Conservation (phyloP, 192 early-diverging fungal genomes). For the Coemansia sp. region DNA sequence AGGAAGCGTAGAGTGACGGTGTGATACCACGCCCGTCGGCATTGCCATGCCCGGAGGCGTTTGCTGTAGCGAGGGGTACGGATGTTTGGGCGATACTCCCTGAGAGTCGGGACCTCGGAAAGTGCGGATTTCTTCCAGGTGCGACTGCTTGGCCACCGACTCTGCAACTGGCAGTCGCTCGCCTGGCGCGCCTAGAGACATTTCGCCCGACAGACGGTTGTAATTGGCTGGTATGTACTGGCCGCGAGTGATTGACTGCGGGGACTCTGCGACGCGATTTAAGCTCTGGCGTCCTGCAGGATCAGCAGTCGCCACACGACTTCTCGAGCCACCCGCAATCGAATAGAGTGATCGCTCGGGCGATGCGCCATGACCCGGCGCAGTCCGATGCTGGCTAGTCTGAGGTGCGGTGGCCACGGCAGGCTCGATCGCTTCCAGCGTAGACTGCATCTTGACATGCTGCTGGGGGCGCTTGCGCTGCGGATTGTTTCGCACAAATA, state of each 20-base stretch:
- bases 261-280: slow-evolving; percentile 29
- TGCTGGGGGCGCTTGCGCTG: slow-evolving; percentile 29
- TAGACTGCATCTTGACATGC: slow-evolving; percentile 7
- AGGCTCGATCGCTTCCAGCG: background rate
- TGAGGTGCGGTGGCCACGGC: background rate
- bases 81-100: slow-evolving; percentile 10
- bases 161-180: slow-evolving; percentile 25
- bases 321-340: background rate
- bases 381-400: background rate
- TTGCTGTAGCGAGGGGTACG: slow-evolving; percentile 5
- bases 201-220: slow-evolving; percentile 4
- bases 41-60: background rate
- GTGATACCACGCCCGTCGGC: background rate
- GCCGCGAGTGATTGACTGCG: slow-evolving; percentile 19
- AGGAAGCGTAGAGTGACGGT: slow-evolving; percentile 4
- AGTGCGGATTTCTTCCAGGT: slow-evolving; percentile 43
- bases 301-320: slow-evolving; percentile 8
- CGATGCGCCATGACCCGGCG: slow-evolving; percentile 1
- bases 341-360: background rate
- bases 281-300: background rate
- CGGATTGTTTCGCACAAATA: slow-evolving; percentile 27
- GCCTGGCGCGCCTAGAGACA: background rate
- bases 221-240: slow-evolving; percentile 10
- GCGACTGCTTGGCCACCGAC: slow-evolving; percentile 47
- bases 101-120: slow-evolving; percentile 21